Evolutionary conservation across 805 yeast genomes (phyloP), one percentile per base, ranked within the genome.

Genomic region (Wickerhamiella galacta): DNA sequence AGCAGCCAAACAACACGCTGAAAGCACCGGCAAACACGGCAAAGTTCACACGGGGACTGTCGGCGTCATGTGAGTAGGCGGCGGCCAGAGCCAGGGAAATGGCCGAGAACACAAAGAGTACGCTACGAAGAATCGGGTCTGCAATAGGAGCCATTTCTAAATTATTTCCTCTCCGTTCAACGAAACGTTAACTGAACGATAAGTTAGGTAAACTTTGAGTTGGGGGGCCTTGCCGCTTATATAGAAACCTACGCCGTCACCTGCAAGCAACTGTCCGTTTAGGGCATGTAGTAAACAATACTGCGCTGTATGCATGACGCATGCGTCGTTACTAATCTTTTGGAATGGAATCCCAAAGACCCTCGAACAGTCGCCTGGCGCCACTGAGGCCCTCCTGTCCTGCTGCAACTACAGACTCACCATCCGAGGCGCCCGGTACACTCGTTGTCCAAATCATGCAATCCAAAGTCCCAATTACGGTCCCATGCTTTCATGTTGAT

Each of bases 1-100:
- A 53, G 21, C 81, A 66, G 28, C 90, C 80, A 35, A 87, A 72
- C 40, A 82, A 67, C 19, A 90, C 45, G 45, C 81, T 94, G 58
- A 78, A 90, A 24, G 87, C 81, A 27, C 92, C 73, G 24, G 94
- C 72, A 54, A 90, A 90, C 38, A 90, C 71, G 42, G 58, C 76
- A 57, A 78, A 83, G 65, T 82, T 83, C 43, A 90, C 92, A 59
- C 90, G 90, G 31, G 93, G 74, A 26, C 42, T 24, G 53, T 69
- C 63, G 46, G 52, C 51, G 49, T 69, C 72, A 39, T 80, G 79
- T 27, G 53, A 56, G 49, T 87, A 70, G n/a, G 90, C 76, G 45
- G 83, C 94, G 43, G 90, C 70, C 49, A 87, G 66, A 56, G 95
- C 98, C 41, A 90, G 70, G 35, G 74, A 69, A 49, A 85, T 70